phyloP scores from a whole-genome alignment of 176 grass and related monocot genomes.

The Hyparrhenia diplandra region DNA sequence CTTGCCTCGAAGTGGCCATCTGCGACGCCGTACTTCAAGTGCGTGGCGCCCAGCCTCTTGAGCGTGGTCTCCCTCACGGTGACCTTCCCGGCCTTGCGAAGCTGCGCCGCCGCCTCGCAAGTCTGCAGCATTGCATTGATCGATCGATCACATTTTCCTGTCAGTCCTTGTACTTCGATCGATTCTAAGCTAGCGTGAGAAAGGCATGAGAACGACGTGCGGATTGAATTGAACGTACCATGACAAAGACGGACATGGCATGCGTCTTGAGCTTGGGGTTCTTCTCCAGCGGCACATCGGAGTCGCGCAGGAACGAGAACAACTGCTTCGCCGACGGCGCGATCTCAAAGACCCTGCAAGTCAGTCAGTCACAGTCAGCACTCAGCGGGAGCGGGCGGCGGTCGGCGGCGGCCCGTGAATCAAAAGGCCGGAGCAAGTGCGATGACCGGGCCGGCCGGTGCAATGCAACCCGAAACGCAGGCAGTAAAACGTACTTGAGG shows the following conservation, averaged over 20 bases:
- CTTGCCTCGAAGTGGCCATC: conserved; percentile 77
- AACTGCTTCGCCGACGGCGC: conserved; percentile 69
- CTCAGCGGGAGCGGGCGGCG: not conserved
- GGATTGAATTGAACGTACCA: no score
- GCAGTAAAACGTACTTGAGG: conserved; percentile 82
- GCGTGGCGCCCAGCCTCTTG: conserved; percentile 65
- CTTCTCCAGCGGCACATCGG: conserved; percentile 65
- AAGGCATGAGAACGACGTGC: no score
- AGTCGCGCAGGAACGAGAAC: conserved; percentile 84
- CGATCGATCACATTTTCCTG: not conserved
- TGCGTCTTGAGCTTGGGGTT: conserved; percentile 95
- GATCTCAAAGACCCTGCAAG: conserved; percentile 76
- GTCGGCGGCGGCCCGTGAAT: not conserved
- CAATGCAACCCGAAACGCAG: no score
- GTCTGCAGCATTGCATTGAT: conserved; percentile 35
- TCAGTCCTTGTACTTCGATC: not conserved
- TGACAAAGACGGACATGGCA: no score
- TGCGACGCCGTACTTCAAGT: conserved; percentile 62
- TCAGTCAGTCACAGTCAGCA: no score
- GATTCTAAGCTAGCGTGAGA: no score
- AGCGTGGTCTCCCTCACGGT: conserved; percentile 87
- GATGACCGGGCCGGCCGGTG: no score
- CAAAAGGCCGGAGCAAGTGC: not conserved
- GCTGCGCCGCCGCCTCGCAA: conserved; percentile 77
- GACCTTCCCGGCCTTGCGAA: conserved; percentile 77